Evolutionary conservation across 495 filamentous ascomycete genomes (phyloP), one percentile per base, ranked within the genome.

Genomic region (Podospora anserina): DNA sequence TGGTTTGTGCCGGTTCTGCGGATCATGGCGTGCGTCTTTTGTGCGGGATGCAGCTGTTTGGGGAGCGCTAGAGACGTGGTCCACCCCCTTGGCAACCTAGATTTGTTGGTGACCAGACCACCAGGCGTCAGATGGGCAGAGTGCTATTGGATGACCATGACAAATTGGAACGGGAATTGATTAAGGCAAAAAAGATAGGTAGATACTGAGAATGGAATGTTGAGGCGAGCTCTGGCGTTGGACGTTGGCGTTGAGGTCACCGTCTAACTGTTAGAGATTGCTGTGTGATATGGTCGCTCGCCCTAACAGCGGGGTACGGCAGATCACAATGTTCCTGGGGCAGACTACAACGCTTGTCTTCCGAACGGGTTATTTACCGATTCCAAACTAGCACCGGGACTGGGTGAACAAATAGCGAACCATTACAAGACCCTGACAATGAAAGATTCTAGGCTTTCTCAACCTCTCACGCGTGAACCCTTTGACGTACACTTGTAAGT

Each of bases 1-100:
- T 67, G 59, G 27, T 67, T 72, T 67, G 68, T 72, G 67, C 67
- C 28, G 60, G 63, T 68, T 63, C 23, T 68, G 16, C 58, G 65
- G 27, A 61, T 68, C 34, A 54, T 16, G 23, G 62, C 39, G 57
- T 68, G 68, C 68, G 68, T 60, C 56, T 67, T 70, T 70, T 70
- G 68, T 64, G 68, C 68, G 34, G 39, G 39, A 49, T 49, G 39
- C 39, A 49, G 39, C 39, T 49, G 7, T 49, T 49, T 11, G 39
- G 39, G 39, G 39, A 49, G 39, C 39, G 39, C 39, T 49, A 49
- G 15, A 49, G 39, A 49, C 39, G 5, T 49, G 39, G 39, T 49
- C 39, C 39, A 49, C 18, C 19, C 19, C n/a, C 49, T 61, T n/a
- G 15, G 27, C 54, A 32, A 11, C 64, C 26, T 20, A n/a, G 55